phyloP scores from a whole-genome alignment of 2,329 filamentous ascomycete genomes.

The Pseudogymnoascus sp. region DNA sequence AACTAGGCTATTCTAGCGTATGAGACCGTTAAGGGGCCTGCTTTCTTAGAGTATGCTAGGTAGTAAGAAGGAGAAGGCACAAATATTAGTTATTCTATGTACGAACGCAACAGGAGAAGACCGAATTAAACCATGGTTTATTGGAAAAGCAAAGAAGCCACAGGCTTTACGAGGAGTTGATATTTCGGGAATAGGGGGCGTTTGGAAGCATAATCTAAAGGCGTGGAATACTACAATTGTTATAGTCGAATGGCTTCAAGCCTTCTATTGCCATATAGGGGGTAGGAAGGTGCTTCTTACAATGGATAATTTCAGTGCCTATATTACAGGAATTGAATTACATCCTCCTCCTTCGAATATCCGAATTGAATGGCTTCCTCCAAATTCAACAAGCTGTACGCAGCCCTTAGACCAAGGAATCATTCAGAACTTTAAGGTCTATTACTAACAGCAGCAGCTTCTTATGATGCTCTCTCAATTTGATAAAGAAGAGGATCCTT shows the following conservation, averaged over 20 bases:
- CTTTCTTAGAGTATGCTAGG: background rate
- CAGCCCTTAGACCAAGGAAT: slow-evolving; percentile 1
- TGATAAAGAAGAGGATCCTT: background rate
- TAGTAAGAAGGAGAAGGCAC: background rate
- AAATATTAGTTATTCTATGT: background rate
- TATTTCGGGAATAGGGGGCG: background rate
- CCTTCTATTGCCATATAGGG: background rate
- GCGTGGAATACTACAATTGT: slow-evolving; percentile 9
- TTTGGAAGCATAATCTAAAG: slow-evolving; percentile 2
- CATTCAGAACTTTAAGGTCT: background rate
- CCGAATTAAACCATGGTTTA: slow-evolving; percentile 6
- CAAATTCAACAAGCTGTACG: background rate
- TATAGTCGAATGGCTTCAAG: slow-evolving; percentile 9
- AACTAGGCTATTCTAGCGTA: slow-evolving; percentile 19
- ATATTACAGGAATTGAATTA: background rate
- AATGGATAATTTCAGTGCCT: background rate
- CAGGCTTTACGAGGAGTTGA: background rate
- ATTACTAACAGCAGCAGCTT: background rate
- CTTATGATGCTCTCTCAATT: background rate
- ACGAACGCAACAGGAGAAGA: slow-evolving; percentile 5
- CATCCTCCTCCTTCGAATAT: background rate
- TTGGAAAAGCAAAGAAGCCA: slow-evolving; percentile 8
- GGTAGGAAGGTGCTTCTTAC: background rate
- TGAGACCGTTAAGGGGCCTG: slow-evolving; percentile 15
- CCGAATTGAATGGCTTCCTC: background rate